Base-by-base conservation (phyloP, 164 flowering plant species). In the Platanus orientalis region DNA sequence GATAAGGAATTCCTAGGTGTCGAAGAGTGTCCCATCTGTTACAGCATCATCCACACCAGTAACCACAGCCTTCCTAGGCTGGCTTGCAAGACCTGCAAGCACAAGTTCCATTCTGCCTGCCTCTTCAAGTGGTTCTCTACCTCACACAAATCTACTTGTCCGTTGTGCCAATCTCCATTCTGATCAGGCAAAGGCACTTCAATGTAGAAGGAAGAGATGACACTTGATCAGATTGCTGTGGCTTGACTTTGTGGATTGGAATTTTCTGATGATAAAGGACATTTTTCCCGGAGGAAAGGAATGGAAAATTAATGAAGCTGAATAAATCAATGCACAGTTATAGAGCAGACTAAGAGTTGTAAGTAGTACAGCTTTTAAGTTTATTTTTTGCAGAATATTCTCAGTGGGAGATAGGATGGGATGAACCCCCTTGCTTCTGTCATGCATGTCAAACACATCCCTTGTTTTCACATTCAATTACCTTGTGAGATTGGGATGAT, bases 11-110 rank as follows among this genome's bases (percentile, higher is more conserved):
- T 92, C 69, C 86, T 88, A 80, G 98, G 97, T 14, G 84, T 95
- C 39, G 98, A 95, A 72, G 99, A 95, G 71, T 95, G 99, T 68
- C 99, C 99, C 19, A 92, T 95, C 54, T 95, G 98, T 78, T 95
- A 95, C 76, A 92, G 99, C 73, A 90, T 95, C 49, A 85, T 95
- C 65, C 97, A 95, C 58, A 88, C 97, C 13, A 48, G 78, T 7
- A 82, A 90, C 70, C 91, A 90, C 71, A 82, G 87, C 71, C 81
- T 88, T 62, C 99, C 99, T 28, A 86, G 91, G 24, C 94, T 86
- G 49, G 92, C 96, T 52, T 95, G 99, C 92, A 90, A 79, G 74
- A 92, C 98, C 47, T 95, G 98, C 91, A 95, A 90, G 72, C 92
- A 95, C 80, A 95, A 95, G 75, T 95, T 85, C 72, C 99, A 95